Conservation (phyloP, 2,329 filamentous ascomycete genomes). For the Fusarium sororula region DNA sequence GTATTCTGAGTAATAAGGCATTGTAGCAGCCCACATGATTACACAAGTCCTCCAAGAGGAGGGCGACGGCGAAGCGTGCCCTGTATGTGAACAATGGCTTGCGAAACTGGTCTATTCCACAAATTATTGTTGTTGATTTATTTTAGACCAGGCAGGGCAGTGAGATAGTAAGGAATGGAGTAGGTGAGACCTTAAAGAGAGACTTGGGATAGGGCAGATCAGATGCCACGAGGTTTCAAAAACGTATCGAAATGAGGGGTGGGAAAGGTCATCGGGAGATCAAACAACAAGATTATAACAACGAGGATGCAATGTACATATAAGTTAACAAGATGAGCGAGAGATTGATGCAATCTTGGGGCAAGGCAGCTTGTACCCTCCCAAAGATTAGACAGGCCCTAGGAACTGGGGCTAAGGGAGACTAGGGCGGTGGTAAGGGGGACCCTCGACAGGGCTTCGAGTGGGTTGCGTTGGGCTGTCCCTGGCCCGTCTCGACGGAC, state of each 20-base stretch:
- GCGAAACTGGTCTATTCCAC: constrained; percentile 31
- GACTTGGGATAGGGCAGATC: constrained; percentile 10
- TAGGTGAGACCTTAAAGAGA: constrained; percentile 9
- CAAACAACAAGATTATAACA: constrained; percentile 16
- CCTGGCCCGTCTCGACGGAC: constrained; percentile 41
- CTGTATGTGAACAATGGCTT: constrained; percentile 37
- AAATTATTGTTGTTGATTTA: constrained; percentile 19
- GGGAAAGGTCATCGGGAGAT: constrained; percentile 22
- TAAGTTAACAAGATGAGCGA: constrained; percentile 33
- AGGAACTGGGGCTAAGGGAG: constrained; percentile 39
- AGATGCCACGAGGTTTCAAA: constrained; percentile 24
- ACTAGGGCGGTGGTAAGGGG: constrained; percentile 43
- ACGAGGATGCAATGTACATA: constrained; percentile 41
- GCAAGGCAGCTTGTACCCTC: constrained; percentile 39
- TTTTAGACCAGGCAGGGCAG: not conserved
- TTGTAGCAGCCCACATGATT: constrained; percentile 41
- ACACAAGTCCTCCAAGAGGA: constrained; percentile 38
- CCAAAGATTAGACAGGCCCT: constrained; percentile 42
- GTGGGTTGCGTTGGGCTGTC: constrained; percentile 31
- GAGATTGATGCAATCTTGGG: constrained; percentile 47
- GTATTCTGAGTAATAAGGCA: constrained; percentile 41
- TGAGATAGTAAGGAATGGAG: constrained; percentile 10
- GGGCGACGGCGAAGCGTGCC: constrained; percentile 44
- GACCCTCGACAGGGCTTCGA: constrained; percentile 38
- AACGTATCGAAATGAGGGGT: constrained; percentile 26